Evolutionary conservation across 495 filamentous ascomycete species (phyloP).

Genomic region (Choiromyces venosus): DNA sequence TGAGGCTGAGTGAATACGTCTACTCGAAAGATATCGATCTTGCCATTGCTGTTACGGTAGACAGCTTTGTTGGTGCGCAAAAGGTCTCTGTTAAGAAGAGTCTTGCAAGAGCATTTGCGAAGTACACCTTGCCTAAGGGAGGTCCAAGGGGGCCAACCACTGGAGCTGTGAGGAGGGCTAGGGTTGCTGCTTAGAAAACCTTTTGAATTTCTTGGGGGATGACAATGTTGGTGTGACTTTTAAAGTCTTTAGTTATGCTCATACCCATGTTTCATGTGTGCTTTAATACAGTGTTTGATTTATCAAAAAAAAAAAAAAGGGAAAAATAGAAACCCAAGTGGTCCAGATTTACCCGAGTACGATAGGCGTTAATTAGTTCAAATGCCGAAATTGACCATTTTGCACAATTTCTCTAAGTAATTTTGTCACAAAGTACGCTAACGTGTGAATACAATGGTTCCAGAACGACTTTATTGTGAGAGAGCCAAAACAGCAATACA

Average conservation of each 20-base stretch:
- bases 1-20: constrained; percentile 93
- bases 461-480: constrained; percentile 9
- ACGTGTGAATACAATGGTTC: background rate
- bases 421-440: background rate
- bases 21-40: constrained; percentile 85
- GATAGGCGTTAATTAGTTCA: background rate
- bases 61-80: constrained; percentile 91
- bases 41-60: constrained; percentile 93
- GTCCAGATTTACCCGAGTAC: background rate
- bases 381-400: background rate
- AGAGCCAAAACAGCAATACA: constrained; percentile 5
- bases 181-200: constrained; percentile 18
- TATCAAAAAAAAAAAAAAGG: background rate
- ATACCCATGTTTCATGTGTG: background rate
- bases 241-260: background rate
- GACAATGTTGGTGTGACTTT: background rate
- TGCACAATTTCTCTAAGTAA: background rate
- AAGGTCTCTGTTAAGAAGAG: constrained; percentile 99
- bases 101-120: constrained; percentile 90
- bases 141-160: constrained; percentile 24
- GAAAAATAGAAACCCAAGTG: background rate
- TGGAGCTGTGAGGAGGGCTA: constrained; percentile 16
- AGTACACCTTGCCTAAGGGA: constrained; percentile 59
- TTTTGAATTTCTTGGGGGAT: background rate
- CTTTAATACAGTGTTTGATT: background rate